Base-by-base conservation (phyloP, 2,329 filamentous ascomycete genomes). In the Phialophora tarda region DNA sequence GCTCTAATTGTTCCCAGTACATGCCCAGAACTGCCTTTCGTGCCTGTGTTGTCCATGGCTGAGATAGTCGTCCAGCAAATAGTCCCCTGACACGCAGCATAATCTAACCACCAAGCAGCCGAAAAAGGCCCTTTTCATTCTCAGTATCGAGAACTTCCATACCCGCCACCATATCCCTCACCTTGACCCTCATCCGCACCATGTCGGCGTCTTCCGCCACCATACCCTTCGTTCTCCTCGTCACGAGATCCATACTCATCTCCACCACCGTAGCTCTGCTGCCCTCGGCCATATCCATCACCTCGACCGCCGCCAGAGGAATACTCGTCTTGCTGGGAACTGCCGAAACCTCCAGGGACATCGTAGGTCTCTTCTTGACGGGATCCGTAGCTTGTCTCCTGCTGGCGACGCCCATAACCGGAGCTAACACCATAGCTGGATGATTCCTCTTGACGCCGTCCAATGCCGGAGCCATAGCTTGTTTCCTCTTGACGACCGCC, bases 101-200 rank as follows among this genome's bases (percentile, higher is more conserved):
- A 17, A 41, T 17, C 4, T 10, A 50, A 23, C 23, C 24, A 11
- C 10, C 48, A 24, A 8, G 21, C 23, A 51, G 10, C 48, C 10
- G 10, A n/a, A 23, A 24, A 51, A 8, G 24, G 7, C 1, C 47
- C n/a, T 3, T 4, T n/a, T 23, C 17, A n/a, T 30, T 2, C 44
- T 65, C 57, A 65, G 44, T 65, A 65, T 32, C 63, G 51, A 21
- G 63, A 65, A 47, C 53, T 53, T 23, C 59, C 59, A 44, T 62
- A 62, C 12, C 54, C 54, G 38, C 57, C 57, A 14, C 62, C 62
- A 23, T 67, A 62, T 14, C 38, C 59, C 26, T 68, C 62, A 30
- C 63, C 56, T 17, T 59, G 50, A 10, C 62, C 63, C 30, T 57
- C 47, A 51, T 59, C 59, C 53, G 66, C 63, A 53, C 59, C 62